Percentiles rank a stretch among this genome's conserved stretches.
phyloP scores from a whole-genome alignment of 768 basidiomycete genomes.

The Boletus speciosus region DNA sequence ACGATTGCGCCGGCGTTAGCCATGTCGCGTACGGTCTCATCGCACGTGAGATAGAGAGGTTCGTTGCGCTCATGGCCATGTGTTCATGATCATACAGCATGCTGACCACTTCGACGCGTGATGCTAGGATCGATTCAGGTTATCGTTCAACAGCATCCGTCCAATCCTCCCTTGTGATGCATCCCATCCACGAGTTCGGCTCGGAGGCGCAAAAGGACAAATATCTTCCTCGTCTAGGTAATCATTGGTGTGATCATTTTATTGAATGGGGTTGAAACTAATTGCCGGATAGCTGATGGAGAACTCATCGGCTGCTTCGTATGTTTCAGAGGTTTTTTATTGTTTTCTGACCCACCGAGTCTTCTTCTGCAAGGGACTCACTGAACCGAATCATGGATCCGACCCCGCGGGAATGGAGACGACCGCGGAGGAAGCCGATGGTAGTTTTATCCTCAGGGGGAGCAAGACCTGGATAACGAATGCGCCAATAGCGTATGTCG shows the following conservation, averaged over 20 bases:
- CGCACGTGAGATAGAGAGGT: constrained; percentile 92
- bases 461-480: constrained; percentile 99
- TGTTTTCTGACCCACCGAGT: background rate
- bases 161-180: constrained; percentile 96
- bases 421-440: constrained; percentile 76
- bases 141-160: constrained; percentile 95
- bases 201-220: constrained; percentile 86
- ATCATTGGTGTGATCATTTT: constrained; percentile 10
- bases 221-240: constrained; percentile 82
- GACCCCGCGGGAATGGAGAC: constrained; percentile 99
- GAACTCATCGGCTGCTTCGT: constrained; percentile 93
- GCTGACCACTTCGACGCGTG: background rate
- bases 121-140: constrained; percentile 83
- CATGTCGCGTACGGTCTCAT: constrained; percentile 94
- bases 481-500: constrained; percentile 78
- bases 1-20: constrained; percentile 89
- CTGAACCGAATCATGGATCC: constrained; percentile 96
- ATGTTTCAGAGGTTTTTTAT: constrained; percentile 30
- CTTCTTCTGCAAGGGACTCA: constrained; percentile 65
- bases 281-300: constrained; percentile 57
- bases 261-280: constrained; percentile 2
- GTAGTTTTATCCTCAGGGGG: constrained; percentile 83
- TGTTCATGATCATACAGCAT: background rate
- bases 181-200: constrained; percentile 87
- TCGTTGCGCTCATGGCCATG: constrained; percentile 5